Base-by-base conservation (phyloP, 164 flowering plant genomes). In the Vitis labrusca region DNA sequence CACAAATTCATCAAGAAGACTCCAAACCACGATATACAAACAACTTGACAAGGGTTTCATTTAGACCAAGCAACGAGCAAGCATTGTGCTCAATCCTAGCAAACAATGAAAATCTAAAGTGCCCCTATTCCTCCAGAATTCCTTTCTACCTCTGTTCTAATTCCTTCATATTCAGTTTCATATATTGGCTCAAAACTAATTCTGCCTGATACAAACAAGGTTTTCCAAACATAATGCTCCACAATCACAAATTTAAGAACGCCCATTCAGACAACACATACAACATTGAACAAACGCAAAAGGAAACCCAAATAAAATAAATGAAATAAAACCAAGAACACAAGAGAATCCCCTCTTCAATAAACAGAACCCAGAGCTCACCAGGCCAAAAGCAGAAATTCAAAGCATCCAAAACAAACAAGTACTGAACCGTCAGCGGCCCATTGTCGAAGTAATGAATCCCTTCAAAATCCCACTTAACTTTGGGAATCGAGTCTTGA, bases 311-410 rank as follows among this genome's bases (percentile, higher is more conserved):
- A 37, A 30, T 58, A 11, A 3, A 0, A n/a, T 12, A 37, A 15
- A 15, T 29, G 47, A 13, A 13, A 59, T 3, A 64, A 12, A 29
- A 48, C 17, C 49, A 61, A 73, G 1, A 30, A 13, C 10, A 50
- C 57, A 30, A 69, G 2, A 50, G 17, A 27, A 48, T 15, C 44
- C 44, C 44, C 44, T 37, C 23, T 13, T 12, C 17, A 8, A 32
- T n/a, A 2, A 8, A n/a, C 12, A 17, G 17, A 5, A 13, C 1
- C 44, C 59, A 12, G 19, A 32, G 10, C 17, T 1, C 72, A 94
- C 99, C 99, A 48, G 99, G 99, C 99, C 99, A 95, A 72, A 93
- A 95, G 73, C 99, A 95, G 74, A 95, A 93, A 82, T 95, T 95
- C 72, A 95, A 51, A 9, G 98, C 88, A 70, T 94, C 99, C 81